A percentile compares a stretch with the other conserved stretches of the same genome.
Evolutionary conservation across 2,329 filamentous ascomycete genomes (phyloP).

Genomic region (Plenodomus lindquistii): DNA sequence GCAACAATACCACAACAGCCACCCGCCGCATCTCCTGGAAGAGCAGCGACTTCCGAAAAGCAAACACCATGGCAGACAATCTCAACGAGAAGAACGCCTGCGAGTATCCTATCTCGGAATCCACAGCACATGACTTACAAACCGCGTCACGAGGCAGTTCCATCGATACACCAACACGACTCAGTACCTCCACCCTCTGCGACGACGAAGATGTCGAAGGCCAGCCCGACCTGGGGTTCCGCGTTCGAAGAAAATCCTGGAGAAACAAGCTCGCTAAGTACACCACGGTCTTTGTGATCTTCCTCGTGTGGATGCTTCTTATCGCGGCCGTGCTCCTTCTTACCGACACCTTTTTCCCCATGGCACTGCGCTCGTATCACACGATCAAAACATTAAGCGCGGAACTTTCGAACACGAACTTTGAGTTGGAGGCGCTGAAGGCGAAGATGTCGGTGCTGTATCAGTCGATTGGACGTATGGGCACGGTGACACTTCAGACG

Average conservation of each 20-base stretch:
- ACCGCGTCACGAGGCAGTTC: not conserved
- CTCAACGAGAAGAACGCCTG: not conserved
- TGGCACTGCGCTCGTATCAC: not conserved
- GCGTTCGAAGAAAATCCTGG: not conserved
- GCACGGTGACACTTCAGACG: not conserved
- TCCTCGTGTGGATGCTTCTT: constrained; percentile 1
- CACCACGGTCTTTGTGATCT: not conserved
- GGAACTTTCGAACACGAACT: not conserved
- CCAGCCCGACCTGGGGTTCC: not conserved
- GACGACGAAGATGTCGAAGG: not conserved
- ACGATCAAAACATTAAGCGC: not conserved
- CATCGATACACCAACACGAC: not conserved
- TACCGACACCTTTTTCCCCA: constrained; percentile 1
- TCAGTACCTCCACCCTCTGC: not conserved
- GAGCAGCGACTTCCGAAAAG: not conserved
- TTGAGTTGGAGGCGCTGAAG: constrained; percentile 1
- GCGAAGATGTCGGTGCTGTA: not conserved
- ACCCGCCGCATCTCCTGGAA: not conserved
- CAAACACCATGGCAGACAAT: not conserved
- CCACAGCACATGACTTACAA: not conserved
- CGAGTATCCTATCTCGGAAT: not conserved
- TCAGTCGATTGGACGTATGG: not conserved
- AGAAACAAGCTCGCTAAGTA: not conserved
- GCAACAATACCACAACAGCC: not conserved
- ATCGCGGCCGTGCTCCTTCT: constrained; percentile 1